Evolutionary conservation across 768 basidiomycete genomes (phyloP).

Genomic region (Auricularia sp.): DNA sequence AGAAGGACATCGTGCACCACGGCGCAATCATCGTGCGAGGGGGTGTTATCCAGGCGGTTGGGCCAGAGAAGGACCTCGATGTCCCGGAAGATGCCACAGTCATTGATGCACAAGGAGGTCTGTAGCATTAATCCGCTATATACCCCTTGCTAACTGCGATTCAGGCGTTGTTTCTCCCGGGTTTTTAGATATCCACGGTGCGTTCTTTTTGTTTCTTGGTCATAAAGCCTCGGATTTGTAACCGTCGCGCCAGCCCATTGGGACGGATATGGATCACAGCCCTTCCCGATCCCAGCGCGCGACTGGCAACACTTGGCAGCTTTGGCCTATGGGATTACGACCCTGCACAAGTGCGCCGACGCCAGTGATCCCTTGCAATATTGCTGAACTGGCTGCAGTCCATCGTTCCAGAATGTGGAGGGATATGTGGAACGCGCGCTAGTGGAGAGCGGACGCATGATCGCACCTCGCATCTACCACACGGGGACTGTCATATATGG

Average conservation of each 20-base stretch:
- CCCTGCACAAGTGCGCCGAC: conserved; percentile 54
- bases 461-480: conserved; percentile 65
- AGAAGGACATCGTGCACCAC: conserved; percentile 39
- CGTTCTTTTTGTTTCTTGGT: neutral
- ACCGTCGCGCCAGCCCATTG: conserved; percentile 37
- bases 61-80: conserved; percentile 22
- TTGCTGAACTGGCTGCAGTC: neutral
- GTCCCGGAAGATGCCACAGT: conserved; percentile 32
- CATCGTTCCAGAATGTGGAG: conserved; percentile 30
- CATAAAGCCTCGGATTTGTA: neutral
- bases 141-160: neutral
- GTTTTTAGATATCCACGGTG: conserved; percentile 60
- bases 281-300: conserved; percentile 37
- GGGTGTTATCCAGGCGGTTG: conserved; percentile 48
- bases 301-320: conserved; percentile 71
- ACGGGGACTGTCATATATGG: conserved; percentile 59
- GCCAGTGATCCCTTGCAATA: neutral
- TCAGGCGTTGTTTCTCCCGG: conserved; percentile 58
- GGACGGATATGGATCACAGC: conserved; percentile 35
- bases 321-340: conserved; percentile 68
- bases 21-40: conserved; percentile 44
- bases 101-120: conserved; percentile 55
- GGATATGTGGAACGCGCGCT: conserved; percentile 58
- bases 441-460: conserved; percentile 54
- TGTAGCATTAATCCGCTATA: conserved; percentile 8